phyloP scores from a whole-genome alignment of 768 basidiomycete species.

The Lactarius trivialis region DNA sequence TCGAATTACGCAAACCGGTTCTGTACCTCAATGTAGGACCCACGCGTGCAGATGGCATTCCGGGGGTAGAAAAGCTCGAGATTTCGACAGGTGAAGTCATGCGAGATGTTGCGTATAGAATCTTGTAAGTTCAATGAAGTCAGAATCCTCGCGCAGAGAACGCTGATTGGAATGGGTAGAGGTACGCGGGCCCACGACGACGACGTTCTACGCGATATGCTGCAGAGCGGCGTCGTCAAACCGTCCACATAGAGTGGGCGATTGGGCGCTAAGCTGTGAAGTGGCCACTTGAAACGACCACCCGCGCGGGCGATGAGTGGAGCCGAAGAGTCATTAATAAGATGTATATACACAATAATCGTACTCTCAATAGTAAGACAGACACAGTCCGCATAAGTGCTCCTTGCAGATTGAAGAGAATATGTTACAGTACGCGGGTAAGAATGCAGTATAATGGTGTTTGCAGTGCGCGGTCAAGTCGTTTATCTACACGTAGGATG shows the following conservation, averaged over 20 bases:
- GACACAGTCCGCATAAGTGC: background rate
- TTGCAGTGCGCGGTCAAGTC: slow-evolving; percentile 8
- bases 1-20: slow-evolving; percentile 68
- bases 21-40: slow-evolving; percentile 85
- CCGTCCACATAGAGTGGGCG: slow-evolving; percentile 34
- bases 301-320: background rate
- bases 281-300: background rate
- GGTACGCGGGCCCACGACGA: slow-evolving; percentile 41
- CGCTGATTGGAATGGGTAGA: slow-evolving; percentile 30
- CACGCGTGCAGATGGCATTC: slow-evolving; percentile 69
- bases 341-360: slow-evolving; percentile 11
- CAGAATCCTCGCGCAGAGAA: background rate
- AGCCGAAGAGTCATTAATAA: background rate
- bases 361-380: background rate
- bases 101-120: slow-evolving; percentile 49
- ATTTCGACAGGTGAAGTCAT: slow-evolving; percentile 68
- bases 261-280: slow-evolving; percentile 27
- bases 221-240: slow-evolving; percentile 51
- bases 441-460: slow-evolving; percentile 10
- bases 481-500: slow-evolving; percentile 11
- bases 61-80: slow-evolving; percentile 74
- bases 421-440: slow-evolving; percentile 12
- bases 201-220: slow-evolving; percentile 42
- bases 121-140: slow-evolving; percentile 46
- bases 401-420: background rate